Evolutionary conservation across 768 basidiomycete genomes (phyloP).

Genomic region (Auriscalpium orientale): DNA sequence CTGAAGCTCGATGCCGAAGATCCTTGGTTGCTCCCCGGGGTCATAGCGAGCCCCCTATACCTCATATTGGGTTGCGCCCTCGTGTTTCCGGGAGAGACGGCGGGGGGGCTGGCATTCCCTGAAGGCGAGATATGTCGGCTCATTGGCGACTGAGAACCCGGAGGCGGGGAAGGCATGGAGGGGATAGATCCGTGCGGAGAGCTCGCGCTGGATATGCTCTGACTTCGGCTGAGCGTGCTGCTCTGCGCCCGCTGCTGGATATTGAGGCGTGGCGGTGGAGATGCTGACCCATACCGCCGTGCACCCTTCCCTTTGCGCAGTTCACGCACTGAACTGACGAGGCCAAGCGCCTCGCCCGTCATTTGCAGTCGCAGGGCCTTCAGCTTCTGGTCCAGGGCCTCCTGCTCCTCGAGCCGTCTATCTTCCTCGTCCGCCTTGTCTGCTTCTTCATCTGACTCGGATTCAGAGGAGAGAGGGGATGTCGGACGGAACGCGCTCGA

Average conservation of each 20-base stretch:
- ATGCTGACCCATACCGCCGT: neutral
- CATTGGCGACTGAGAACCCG: slow-evolving; percentile 39
- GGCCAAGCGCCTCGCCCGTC: slow-evolving; percentile 64
- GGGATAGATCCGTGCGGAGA: slow-evolving; percentile 77
- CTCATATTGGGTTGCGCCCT: slow-evolving; percentile 19
- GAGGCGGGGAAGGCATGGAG: slow-evolving; percentile 68
- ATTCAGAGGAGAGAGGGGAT: slow-evolving; percentile 21
- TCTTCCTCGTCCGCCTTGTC: slow-evolving; percentile 65
- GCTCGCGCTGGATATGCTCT: slow-evolving; percentile 65
- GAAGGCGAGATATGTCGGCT: slow-evolving; percentile 9
- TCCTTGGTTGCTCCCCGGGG: slow-evolving; percentile 51
- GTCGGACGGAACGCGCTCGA: slow-evolving; percentile 4
- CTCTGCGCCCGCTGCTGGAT: slow-evolving; percentile 38
- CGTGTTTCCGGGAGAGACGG: slow-evolving; percentile 2
- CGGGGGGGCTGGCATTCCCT: slow-evolving; percentile 1
- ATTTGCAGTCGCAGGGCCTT: slow-evolving; percentile 63
- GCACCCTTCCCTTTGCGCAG: slow-evolving; percentile 7
- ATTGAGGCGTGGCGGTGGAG: slow-evolving; percentile 8
- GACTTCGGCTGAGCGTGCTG: slow-evolving; percentile 32
- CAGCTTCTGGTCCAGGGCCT: slow-evolving; percentile 59
- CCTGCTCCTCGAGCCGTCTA: slow-evolving; percentile 57
- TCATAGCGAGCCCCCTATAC: slow-evolving; percentile 36
- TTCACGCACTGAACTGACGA: slow-evolving; percentile 37
- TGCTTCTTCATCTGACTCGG: slow-evolving; percentile 41
- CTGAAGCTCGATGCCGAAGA: slow-evolving; percentile 81